phyloP scores from a whole-genome alignment of 2,329 filamentous ascomycete genomes.

The Botryotinia narcissicola region DNA sequence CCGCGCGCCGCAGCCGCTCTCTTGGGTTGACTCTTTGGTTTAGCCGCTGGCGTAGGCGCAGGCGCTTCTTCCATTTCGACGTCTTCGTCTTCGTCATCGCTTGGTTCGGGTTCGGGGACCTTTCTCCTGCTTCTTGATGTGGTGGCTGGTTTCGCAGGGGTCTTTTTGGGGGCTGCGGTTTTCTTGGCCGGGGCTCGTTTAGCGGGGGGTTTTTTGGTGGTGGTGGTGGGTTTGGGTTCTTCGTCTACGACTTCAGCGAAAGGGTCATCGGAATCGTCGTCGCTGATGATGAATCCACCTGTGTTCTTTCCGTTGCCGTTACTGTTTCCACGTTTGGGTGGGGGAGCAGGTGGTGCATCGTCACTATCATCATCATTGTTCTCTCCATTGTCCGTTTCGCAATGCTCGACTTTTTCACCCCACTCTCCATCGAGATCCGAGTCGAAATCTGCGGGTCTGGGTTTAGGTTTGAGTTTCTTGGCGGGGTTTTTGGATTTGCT shows the following conservation, averaged over 20 bases:
- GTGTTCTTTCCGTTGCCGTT: background rate
- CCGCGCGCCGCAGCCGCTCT: constrained; percentile 32
- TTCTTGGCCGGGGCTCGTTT: constrained; percentile 41
- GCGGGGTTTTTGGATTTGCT: constrained; percentile 44
- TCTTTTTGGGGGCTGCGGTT: constrained; percentile 41
- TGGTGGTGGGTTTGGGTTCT: background rate
- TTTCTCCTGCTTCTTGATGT: constrained; percentile 46
- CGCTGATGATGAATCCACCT: constrained; percentile 25
- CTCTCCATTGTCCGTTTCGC: constrained; percentile 28
- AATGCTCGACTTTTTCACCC: constrained; percentile 59
- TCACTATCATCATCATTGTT: constrained; percentile 45
- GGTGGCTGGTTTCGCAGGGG: constrained; percentile 39
- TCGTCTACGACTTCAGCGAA: constrained; percentile 2
- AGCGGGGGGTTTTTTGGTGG: constrained; percentile 34
- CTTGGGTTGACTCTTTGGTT: constrained; percentile 39
- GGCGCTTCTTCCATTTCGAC: constrained; percentile 51
- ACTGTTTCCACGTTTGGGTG: constrained; percentile 20
- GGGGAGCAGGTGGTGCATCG: constrained; percentile 40
- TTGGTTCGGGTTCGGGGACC: constrained; percentile 34
- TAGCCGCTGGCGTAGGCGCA: constrained; percentile 39
- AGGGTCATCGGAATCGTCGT: constrained; percentile 56
- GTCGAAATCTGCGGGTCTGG: constrained; percentile 80
- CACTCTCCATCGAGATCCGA: constrained; percentile 85
- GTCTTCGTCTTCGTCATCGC: constrained; percentile 48
- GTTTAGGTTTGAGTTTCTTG: constrained; percentile 60